Evolutionary conservation across 495 filamentous ascomycete species (phyloP).

Genomic region (Annulohypoxylon nitens): DNA sequence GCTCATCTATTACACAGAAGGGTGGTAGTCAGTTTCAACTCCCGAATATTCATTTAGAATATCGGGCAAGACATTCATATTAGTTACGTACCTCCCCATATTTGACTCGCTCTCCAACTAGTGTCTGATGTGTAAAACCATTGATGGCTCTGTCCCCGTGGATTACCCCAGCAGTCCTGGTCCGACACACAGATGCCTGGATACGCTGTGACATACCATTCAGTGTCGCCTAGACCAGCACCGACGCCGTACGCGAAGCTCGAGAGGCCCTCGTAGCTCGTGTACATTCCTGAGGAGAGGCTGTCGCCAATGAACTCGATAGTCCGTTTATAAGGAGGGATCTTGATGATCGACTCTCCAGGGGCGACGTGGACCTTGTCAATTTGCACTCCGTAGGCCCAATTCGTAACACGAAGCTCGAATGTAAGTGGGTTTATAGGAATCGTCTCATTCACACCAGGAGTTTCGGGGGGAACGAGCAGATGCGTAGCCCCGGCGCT

Average conservation of each 20-base stretch:
- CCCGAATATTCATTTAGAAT: background rate
- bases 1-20: conserved; percentile 53
- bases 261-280: conserved; percentile 73
- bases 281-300: conserved; percentile 70
- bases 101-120: conserved; percentile 61
- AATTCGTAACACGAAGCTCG: conserved; percentile 73
- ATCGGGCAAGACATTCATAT: background rate
- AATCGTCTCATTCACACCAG: conserved; percentile 56
- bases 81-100: conserved; percentile 62
- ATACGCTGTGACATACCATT: conserved; percentile 72
- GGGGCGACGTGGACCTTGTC: conserved; percentile 65
- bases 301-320: conserved; percentile 77
- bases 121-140: conserved; percentile 76
- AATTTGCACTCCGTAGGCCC: conserved; percentile 75
- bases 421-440: conserved; percentile 62
- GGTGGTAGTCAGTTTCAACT: background rate
- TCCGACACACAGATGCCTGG: conserved; percentile 73
- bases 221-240: conserved; percentile 72
- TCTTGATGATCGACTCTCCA: conserved; percentile 63
- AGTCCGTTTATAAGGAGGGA: conserved; percentile 63
- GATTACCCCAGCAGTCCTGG: conserved; percentile 70
- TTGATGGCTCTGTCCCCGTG: conserved; percentile 68
- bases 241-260: conserved; percentile 71
- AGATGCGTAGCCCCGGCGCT: conserved; percentile 72
- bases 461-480: conserved; percentile 62